Evolutionary conservation across 495 filamentous ascomycete species (phyloP).

Genomic region (Penicillium maclennaniae): DNA sequence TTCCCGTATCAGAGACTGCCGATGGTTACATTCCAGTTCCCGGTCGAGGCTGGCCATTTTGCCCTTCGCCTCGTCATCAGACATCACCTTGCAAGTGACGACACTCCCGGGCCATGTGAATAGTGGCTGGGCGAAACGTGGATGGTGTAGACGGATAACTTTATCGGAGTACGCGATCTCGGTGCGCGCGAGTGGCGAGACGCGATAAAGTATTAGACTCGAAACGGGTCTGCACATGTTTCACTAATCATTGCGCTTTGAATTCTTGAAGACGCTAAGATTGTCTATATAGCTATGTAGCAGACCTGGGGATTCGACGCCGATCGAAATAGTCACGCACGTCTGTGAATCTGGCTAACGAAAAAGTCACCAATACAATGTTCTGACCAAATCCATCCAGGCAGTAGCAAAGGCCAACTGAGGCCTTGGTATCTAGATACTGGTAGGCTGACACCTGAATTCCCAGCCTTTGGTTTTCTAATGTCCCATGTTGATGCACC

Average conservation of each 20-base stretch:
- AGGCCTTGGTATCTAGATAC: too few species aligned
- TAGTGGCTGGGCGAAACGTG: not conserved
- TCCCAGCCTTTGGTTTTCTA: too few species aligned
- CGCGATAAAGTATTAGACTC: not conserved
- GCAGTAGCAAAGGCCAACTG: too few species aligned
- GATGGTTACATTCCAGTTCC: slow-evolving; percentile 15
- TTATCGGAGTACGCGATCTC: not conserved
- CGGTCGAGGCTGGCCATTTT: slow-evolving; percentile 7
- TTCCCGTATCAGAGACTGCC: not conserved
- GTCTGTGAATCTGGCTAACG: too few species aligned
- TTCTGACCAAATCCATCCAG: not conserved
- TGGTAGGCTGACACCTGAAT: too few species aligned
- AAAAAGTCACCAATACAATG: not conserved
- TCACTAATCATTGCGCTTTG: too few species aligned
- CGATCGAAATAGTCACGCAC: not conserved
- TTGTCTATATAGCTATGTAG: too few species aligned
- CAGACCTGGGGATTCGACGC: not conserved
- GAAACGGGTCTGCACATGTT: too few species aligned
- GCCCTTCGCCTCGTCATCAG: not conserved
- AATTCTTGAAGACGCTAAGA: too few species aligned
- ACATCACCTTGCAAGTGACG: slow-evolving; percentile 2
- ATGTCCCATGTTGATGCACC: too few species aligned
- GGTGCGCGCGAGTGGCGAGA: not conserved
- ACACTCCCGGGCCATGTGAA: slow-evolving; percentile 4
- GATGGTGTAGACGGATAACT: not conserved